phyloP scores from a whole-genome alignment of 192 early-diverging fungal species.

The Coemansia sp. region DNA sequence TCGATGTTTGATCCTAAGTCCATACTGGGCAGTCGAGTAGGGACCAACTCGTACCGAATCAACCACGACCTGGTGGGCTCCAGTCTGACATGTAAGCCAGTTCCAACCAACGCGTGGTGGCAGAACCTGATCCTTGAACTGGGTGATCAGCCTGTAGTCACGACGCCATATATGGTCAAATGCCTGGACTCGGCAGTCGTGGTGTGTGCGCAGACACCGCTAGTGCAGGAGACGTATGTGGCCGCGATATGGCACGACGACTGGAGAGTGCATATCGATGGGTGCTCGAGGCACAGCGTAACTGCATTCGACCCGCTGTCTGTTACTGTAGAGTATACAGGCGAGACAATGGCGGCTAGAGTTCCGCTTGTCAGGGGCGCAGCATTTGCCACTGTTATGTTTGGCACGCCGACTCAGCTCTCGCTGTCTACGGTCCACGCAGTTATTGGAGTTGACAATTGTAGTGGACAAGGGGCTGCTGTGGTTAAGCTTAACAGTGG shows the following conservation, averaged over 20 bases:
- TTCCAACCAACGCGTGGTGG: slow-evolving; percentile 57
- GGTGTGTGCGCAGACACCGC: slow-evolving; percentile 33
- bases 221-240: slow-evolving; percentile 22
- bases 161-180: slow-evolving; percentile 47
- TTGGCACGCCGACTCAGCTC: slow-evolving; percentile 17
- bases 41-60: slow-evolving; percentile 28
- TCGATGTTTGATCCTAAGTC: slow-evolving; percentile 13
- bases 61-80: slow-evolving; percentile 17
- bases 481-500: slow-evolving; percentile 44
- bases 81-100: slow-evolving; percentile 2
- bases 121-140: slow-evolving; percentile 42
- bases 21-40: slow-evolving; percentile 7
- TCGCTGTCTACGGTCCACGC: slow-evolving; percentile 39
- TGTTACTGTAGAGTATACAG: slow-evolving; percentile 30
- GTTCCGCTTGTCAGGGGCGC: slow-evolving; percentile 52
- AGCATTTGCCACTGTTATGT: slow-evolving; percentile 39
- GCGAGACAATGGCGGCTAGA: background rate
- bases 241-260: slow-evolving; percentile 36
- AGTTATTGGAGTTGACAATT: slow-evolving; percentile 18
- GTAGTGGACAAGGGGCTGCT: slow-evolving; percentile 17
- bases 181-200: slow-evolving; percentile 15
- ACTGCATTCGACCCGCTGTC: slow-evolving; percentile 35
- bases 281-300: slow-evolving; percentile 13
- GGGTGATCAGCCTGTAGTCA: slow-evolving; percentile 43
- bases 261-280: slow-evolving; percentile 34